phyloP scores from a whole-genome alignment of 257 asterid species.

The Ilex aquifolium region DNA sequence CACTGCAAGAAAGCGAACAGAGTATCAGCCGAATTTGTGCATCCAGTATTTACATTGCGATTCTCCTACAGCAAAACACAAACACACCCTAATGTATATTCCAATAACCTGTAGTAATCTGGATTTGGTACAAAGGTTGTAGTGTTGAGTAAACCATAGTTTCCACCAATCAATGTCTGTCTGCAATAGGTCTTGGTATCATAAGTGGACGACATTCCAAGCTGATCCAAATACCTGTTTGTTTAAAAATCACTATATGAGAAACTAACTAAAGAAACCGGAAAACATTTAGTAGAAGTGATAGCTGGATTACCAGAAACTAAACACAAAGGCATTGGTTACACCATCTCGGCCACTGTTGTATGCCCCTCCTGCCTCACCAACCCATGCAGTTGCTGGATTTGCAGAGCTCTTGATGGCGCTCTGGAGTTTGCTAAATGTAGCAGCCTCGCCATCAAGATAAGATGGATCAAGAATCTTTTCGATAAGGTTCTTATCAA shows the following conservation, averaged over 20 bases:
- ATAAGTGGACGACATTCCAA: conserved; percentile 56
- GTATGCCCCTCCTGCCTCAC: conserved; percentile 80
- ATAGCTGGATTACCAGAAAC: conserved; percentile 56
- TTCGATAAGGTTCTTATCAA: conserved; percentile 48
- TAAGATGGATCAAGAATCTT: conserved; percentile 57
- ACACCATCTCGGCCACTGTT: conserved; percentile 69
- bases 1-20: conserved; percentile 35
- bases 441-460: conserved; percentile 46
- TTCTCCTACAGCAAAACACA: no score
- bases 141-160: conserved; percentile 77
- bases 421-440: conserved; percentile 33
- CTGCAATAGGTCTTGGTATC: conserved; percentile 76
- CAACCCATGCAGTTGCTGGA: conserved; percentile 64
- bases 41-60: no score
- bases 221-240: conserved; percentile 76
- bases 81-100: no score
- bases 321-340: conserved; percentile 61
- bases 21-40: no score
- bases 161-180: conserved; percentile 76
- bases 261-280: background rate
- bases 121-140: conserved; percentile 74
- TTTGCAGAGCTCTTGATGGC: conserved; percentile 33
- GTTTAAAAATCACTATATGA: background rate
- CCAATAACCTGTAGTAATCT: conserved; percentile 69
- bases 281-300: background rate